phyloP scores from a whole-genome alignment of 768 basidiomycete species.

The Auricularia sp. region DNA sequence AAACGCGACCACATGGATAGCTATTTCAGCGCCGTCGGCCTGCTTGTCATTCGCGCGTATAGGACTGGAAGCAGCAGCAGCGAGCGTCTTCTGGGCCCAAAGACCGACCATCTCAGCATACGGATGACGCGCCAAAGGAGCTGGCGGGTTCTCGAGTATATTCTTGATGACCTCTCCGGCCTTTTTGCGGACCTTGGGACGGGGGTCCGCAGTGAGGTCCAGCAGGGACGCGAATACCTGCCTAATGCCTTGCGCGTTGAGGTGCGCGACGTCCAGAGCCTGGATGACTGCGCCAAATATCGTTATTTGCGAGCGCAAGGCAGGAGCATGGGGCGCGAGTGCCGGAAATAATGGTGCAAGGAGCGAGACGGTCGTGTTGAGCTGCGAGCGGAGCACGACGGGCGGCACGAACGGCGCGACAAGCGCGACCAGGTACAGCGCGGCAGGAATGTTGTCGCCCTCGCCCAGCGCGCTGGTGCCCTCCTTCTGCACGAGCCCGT shows the following conservation, averaged over 20 bases:
- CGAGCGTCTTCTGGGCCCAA: conserved; percentile 61
- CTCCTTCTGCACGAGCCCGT: conserved; percentile 57
- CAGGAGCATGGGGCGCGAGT: conserved; percentile 55
- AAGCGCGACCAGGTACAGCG: conserved; percentile 73
- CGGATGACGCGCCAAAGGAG: conserved; percentile 72
- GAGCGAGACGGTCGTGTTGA: conserved; percentile 58
- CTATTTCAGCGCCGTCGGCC: conserved; percentile 56
- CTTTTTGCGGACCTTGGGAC: conserved; percentile 90
- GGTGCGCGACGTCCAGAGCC: conserved; percentile 59
- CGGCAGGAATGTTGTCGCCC: conserved; percentile 71
- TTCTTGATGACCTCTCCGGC: conserved; percentile 80
- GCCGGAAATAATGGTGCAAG: conserved; percentile 72
- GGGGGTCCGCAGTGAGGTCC: conserved; percentile 71
- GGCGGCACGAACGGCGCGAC: conserved; percentile 66
- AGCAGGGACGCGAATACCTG: conserved; percentile 81
- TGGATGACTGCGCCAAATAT: conserved; percentile 61
- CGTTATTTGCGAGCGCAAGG: conserved; percentile 77
- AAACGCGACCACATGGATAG: conserved; percentile 60
- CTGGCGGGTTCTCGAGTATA: conserved; percentile 64
- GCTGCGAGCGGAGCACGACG: conserved; percentile 72
- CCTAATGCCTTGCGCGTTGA: conserved; percentile 58
- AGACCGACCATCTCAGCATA: conserved; percentile 75
- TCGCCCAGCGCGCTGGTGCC: conserved; percentile 42
- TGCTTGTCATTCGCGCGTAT: conserved; percentile 37
- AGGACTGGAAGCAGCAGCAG: conserved; percentile 56